Evolutionary conservation across 2,329 filamentous ascomycete genomes (phyloP).

Genomic region (Bisporella sp.): DNA sequence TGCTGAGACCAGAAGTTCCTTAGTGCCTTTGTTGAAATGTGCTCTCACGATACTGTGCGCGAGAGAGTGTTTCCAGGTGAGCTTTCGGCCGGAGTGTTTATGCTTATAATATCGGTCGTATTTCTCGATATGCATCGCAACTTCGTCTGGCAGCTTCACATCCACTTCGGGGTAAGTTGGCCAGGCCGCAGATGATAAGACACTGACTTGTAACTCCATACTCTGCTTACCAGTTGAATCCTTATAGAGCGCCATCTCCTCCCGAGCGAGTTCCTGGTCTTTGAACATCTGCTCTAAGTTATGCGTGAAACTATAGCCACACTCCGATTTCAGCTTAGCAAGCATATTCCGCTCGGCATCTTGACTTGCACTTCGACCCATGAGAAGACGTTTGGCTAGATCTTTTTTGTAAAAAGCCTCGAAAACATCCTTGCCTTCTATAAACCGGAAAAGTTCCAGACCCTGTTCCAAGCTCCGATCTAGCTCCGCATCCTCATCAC

Average conservation of each 20-base stretch:
- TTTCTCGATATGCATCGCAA: conserved; percentile 67
- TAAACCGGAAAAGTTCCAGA: conserved; percentile 90
- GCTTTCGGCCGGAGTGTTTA: conserved; percentile 81
- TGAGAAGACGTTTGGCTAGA: conserved; percentile 78
- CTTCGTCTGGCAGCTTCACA: conserved; percentile 67
- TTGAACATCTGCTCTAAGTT: conserved; percentile 99
- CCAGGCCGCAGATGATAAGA: conserved; percentile 90
- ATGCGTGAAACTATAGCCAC: conserved; percentile 88
- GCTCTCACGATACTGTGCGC: conserved; percentile 84
- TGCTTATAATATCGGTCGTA: conserved; percentile 83
- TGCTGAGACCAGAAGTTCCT: conserved; percentile 84
- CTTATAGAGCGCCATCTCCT: conserved; percentile 90
- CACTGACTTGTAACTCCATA: conserved; percentile 76
- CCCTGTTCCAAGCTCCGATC: conserved; percentile 89
- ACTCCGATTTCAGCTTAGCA: conserved; percentile 83
- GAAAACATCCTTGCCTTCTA: conserved; percentile 95
- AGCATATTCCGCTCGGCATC: conserved; percentile 97
- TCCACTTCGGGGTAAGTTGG: conserved; percentile 74
- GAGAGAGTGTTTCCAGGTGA: conserved; percentile 91
- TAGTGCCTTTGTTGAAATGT: conserved; percentile 69
- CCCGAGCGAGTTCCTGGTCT: conserved; percentile 86
- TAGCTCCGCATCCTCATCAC: conserved; percentile 87
- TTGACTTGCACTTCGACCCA: conserved; percentile 87
- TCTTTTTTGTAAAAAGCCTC: conserved; percentile 99
- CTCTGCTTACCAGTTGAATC: conserved; percentile 36